Percentiles rank a stretch among this genome's conserved stretches.
These are phyloP conservation scores for Zizania latifolia DNA, from an alignment of 176 grass and related monocot genomes.

Conservation along the genomic window DNA sequence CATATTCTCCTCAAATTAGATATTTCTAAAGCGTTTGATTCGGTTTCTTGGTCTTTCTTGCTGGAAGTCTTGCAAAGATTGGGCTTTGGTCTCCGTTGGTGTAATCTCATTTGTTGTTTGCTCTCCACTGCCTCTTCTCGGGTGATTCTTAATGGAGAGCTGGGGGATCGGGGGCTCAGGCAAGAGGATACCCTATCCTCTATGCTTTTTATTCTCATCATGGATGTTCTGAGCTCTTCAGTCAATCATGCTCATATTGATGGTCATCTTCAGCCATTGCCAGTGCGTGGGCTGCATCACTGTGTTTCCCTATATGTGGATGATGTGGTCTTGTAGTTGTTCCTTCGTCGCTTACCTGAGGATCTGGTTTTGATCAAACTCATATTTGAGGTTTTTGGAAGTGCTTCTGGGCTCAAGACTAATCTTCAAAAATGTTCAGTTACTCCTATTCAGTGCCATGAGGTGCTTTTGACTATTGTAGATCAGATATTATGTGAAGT, in stretches of 20 bases:
- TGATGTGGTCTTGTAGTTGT: neutral
- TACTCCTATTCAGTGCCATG: neutral
- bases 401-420: neutral
- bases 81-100: too few species aligned
- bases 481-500: too few species aligned
- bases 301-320: neutral
- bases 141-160: too few species aligned
- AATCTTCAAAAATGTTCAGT: neutral
- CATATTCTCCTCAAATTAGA: too few species aligned
- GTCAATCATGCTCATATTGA: neutral
- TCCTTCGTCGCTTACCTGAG: neutral
- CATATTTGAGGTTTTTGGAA: neutral
- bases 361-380: neutral
- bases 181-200: neutral
- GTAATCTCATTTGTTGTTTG: too few species aligned
- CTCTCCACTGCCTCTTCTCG: too few species aligned
- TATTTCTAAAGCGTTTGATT: too few species aligned
- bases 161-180: neutral
- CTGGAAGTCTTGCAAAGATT: too few species aligned
- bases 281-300: neutral
- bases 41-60: too few species aligned
- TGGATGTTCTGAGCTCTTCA: neutral
- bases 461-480: neutral
- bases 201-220: neutral
- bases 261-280: neutral